phyloP scores from a whole-genome alignment of 2,329 filamentous ascomycete species.

The Aspergillus uvarum region DNA sequence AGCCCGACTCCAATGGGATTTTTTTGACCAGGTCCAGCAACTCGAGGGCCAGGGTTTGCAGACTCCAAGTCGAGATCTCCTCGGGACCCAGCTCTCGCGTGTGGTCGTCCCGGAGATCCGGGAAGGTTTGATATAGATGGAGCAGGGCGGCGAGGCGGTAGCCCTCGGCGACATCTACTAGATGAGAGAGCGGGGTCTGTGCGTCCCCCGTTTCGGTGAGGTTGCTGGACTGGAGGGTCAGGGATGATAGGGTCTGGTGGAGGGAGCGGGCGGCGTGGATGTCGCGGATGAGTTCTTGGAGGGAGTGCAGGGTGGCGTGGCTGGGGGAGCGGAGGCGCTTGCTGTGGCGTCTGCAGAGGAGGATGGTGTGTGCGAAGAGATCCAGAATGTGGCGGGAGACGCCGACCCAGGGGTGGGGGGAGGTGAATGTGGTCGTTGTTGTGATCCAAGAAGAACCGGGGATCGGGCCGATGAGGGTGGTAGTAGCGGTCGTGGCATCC shows the following conservation, averaged over 20 bases:
- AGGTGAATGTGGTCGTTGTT: not conserved
- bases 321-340: not conserved
- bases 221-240: not conserved
- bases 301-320: not conserved
- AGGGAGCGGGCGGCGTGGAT: not conserved
- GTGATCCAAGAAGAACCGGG: not conserved
- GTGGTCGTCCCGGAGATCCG: not conserved
- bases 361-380: not conserved
- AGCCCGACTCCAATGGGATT: not conserved
- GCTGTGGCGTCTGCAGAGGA: not conserved
- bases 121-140: slow-evolving; percentile 1
- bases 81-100: not conserved
- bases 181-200: not conserved
- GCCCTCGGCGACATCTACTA: not conserved
- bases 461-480: not conserved
- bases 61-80: not conserved
- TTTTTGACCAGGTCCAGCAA: not conserved
- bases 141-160: not conserved
- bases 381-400: not conserved
- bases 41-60: not conserved
- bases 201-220: not conserved
- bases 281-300: not conserved
- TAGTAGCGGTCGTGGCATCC: not conserved
- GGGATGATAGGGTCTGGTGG: not conserved
- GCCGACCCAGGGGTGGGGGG: not conserved